Conservation (phyloP, 75 land plant genomes). For the Sequoiadendron giganteum region DNA sequence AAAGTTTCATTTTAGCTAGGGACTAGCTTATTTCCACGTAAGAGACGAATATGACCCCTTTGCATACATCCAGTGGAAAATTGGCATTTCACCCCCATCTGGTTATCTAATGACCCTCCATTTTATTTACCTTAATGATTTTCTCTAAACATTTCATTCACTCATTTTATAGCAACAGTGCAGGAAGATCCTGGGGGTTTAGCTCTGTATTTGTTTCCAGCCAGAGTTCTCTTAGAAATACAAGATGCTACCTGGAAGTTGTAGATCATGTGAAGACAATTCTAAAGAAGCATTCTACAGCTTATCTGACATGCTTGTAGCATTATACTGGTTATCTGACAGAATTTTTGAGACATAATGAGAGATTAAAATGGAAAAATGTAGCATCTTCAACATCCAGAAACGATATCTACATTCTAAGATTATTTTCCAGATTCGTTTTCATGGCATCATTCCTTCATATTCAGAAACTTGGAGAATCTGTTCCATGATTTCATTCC, state of each 20-base stretch:
- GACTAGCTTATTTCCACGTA: background rate
- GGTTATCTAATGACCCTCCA: background rate
- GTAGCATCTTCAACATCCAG: background rate
- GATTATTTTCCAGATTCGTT: background rate
- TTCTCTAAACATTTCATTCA: background rate
- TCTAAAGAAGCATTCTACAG: background rate
- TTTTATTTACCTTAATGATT: background rate
- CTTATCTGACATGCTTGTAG: too few relatives aligned
- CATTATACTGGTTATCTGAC: too few relatives aligned
- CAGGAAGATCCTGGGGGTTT: background rate
- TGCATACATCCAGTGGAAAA: background rate
- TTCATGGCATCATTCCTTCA: background rate
- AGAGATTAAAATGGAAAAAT: background rate
- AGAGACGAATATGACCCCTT: background rate
- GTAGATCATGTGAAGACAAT: background rate
- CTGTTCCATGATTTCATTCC: background rate
- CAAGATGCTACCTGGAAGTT: background rate
- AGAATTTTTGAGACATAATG: too few relatives aligned
- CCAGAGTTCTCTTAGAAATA: background rate
- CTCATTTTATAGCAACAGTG: background rate
- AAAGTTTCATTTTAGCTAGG: background rate
- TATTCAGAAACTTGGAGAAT: background rate
- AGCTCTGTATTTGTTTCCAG: background rate
- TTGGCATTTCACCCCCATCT: background rate
- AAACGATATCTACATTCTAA: background rate